Conservation (phyloP, 129 eudicot genomes). For the Cynara cardunculus region DNA sequence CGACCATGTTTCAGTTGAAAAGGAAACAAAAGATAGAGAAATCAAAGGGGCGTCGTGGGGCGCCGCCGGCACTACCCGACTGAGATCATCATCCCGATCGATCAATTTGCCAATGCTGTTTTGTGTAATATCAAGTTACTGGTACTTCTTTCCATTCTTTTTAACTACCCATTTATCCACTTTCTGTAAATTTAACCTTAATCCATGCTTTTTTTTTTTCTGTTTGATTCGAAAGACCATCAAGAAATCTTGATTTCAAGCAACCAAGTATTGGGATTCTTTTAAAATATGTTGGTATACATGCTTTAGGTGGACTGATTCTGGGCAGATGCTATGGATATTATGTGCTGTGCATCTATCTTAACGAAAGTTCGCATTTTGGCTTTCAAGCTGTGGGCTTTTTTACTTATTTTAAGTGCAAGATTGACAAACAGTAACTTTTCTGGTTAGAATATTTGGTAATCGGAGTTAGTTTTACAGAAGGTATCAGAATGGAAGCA, state of each 20-base stretch:
- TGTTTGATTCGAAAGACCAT: background rate
- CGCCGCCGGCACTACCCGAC: slow-evolving; percentile 33
- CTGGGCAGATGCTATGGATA: background rate
- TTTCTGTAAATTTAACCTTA: background rate
- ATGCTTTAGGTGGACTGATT: background rate
- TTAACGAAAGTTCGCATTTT: background rate
- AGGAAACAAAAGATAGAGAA: background rate
- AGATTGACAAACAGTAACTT: background rate
- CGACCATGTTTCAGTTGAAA: background rate
- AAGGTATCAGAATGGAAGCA: background rate
- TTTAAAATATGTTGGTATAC: background rate
- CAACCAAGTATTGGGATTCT: background rate
- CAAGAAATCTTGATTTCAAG: background rate
- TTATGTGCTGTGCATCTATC: background rate
- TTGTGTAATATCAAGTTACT: slow-evolving; percentile 18
- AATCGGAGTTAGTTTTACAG: background rate
- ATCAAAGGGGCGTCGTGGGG: slow-evolving; percentile 19
- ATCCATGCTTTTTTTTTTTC: background rate
- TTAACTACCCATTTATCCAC: background rate
- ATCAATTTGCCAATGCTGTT: slow-evolving; percentile 28
- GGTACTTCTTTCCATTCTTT: background rate
- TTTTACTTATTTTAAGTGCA: background rate
- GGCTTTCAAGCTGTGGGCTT: background rate
- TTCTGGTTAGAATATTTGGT: background rate
- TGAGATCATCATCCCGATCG: slow-evolving; percentile 24